A percentile compares a stretch with the other conserved stretches of the same genome.
phyloP scores from a whole-genome alignment of 139 green algal genomes.

The Chlamydomonas asymmetrica region DNA sequence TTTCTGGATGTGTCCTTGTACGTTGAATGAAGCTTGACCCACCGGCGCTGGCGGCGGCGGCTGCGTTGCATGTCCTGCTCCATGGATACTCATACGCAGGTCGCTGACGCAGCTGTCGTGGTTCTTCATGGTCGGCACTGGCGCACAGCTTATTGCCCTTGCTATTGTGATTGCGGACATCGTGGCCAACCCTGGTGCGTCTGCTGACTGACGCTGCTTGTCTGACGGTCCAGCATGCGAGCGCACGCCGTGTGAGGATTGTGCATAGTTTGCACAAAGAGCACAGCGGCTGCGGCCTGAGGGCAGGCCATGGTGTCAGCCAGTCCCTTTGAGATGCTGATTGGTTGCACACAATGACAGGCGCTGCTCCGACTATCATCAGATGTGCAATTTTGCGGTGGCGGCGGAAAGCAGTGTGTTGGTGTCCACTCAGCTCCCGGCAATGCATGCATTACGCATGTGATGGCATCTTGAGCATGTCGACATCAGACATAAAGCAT shows the following conservation, averaged over 20 bases:
- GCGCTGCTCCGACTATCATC: no score
- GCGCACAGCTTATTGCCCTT: constrained; percentile 49
- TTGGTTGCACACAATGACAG: no score
- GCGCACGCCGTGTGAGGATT: background rate
- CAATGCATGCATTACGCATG: no score
- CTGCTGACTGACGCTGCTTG: background rate
- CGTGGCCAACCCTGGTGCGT: background rate
- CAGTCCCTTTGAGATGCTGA: constrained; percentile 25
- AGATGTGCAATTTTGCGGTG: no score
- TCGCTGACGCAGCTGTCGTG: constrained; percentile 50
- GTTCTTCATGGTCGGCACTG: constrained; percentile 55
- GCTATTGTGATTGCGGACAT: constrained; percentile 52
- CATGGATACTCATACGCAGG: constrained; percentile 36
- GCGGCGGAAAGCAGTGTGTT: no score
- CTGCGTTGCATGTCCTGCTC: background rate
- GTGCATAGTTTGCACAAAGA: background rate
- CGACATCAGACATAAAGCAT: no score
- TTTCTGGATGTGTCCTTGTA: background rate
- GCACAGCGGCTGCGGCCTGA: background rate
- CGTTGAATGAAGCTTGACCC: background rate
- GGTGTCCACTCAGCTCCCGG: no score
- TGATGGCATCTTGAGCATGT: no score
- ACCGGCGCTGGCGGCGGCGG: background rate
- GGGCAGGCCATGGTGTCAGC: background rate
- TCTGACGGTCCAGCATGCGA: constrained; percentile 6